Conservation (phyloP, 2,329 filamentous ascomycete species). For the Rhytidhysteron rufulum region DNA sequence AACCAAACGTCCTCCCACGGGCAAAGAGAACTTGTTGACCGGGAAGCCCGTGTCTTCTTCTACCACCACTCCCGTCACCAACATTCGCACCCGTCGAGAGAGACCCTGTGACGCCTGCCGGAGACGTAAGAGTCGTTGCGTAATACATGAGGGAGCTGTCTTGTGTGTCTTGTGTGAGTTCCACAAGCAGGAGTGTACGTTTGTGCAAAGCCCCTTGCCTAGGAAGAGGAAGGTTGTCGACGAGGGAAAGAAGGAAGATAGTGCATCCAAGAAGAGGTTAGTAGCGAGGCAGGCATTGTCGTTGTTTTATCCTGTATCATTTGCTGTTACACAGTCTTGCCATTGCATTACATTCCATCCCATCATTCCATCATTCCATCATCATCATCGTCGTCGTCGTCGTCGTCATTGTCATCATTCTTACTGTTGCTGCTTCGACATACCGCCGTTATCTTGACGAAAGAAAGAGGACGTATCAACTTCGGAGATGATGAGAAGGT, state of each 20-base stretch:
- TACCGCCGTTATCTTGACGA: not conserved
- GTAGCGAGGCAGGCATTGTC: conserved; percentile 30
- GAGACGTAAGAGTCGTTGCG: conserved; percentile 70
- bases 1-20: conserved; percentile 38
- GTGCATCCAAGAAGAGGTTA: conserved; percentile 64
- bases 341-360: too few species aligned
- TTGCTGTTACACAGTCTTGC: too few species aligned
- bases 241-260: conserved; percentile 57
- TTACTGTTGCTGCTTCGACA: too few species aligned
- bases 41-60: conserved; percentile 31
- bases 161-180: conserved; percentile 74
- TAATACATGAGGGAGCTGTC: conserved; percentile 70
- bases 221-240: conserved; percentile 76
- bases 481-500: not conserved
- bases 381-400: too few species aligned
- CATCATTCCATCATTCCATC: too few species aligned
- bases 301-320: conserved; percentile 3
- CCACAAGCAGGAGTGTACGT: conserved; percentile 74
- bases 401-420: too few species aligned
- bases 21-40: conserved; percentile 41
- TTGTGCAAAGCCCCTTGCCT: conserved; percentile 70
- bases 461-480: not conserved
- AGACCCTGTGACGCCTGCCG: conserved; percentile 63
- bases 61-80: conserved; percentile 31
- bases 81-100: conserved; percentile 38